A percentile compares a stretch with the other conserved stretches of the same genome.
phyloP scores from a whole-genome alignment of 176 grass and related monocot species.

The Oryza australiensis region DNA sequence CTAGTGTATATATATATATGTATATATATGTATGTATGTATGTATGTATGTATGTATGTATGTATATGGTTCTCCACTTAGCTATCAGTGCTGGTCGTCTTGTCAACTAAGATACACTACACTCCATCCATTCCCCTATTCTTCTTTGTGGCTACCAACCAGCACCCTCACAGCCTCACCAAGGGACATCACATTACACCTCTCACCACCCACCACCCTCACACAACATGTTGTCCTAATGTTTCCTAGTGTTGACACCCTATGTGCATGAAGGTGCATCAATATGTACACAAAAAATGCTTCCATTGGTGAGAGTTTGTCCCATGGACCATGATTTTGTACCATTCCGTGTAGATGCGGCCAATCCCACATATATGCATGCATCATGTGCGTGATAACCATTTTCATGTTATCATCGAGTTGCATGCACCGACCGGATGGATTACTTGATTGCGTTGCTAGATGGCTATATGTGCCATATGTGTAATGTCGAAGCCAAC shows the following conservation, averaged over 20 bases:
- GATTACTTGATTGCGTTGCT: not conserved
- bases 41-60: no score
- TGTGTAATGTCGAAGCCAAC: no score
- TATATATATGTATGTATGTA: no score
- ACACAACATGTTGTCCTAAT: slow-evolving; percentile 35
- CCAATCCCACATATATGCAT: not conserved
- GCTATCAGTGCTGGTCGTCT: slow-evolving; percentile 36
- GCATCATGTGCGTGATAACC: not conserved
- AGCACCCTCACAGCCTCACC: slow-evolving; percentile 23
- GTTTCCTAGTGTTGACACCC: slow-evolving; percentile 32
- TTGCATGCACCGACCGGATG: not conserved
- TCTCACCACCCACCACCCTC: slow-evolving; percentile 30
- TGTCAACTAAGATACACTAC: slow-evolving; percentile 47
- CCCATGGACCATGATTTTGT: slow-evolving; percentile 10
- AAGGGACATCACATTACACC: slow-evolving; percentile 36
- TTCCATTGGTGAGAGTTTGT: slow-evolving; percentile 40
- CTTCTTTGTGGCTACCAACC: slow-evolving; percentile 30
- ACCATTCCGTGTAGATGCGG: not conserved
- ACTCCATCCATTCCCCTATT: slow-evolving; percentile 29
- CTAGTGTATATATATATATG: no score
- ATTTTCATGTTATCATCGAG: not conserved
- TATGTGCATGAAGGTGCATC: slow-evolving; percentile 5
- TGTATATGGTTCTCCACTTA: slow-evolving; percentile 26
- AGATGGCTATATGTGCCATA: not conserved
- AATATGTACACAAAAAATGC: slow-evolving; percentile 30